Evolutionary conservation across 2,329 filamentous ascomycete genomes (phyloP).

Genomic region (Ophiostoma quercus): DNA sequence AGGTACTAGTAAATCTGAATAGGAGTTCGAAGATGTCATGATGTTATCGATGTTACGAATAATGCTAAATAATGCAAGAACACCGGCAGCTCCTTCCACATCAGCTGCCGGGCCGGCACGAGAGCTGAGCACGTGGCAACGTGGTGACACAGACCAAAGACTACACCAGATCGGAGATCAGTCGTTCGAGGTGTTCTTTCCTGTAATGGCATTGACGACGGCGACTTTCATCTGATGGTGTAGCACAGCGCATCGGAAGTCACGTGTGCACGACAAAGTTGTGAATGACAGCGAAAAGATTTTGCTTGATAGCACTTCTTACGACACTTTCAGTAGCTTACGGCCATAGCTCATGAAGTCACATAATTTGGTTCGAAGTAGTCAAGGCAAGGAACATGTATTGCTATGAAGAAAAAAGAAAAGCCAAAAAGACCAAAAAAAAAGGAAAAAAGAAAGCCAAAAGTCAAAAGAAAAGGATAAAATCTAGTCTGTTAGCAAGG

Average conservation of each 20-base stretch:
- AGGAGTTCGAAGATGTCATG: too few species aligned
- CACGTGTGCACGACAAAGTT: not conserved
- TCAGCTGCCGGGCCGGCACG: not conserved
- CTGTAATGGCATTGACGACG: not conserved
- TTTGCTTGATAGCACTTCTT: not conserved
- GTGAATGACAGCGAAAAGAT: not conserved
- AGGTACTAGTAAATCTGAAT: too few species aligned
- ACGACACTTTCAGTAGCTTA: not conserved
- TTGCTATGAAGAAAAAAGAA: not conserved
- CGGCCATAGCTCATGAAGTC: not conserved
- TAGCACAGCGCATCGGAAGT: not conserved
- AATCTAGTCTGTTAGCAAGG: slow-evolving; percentile 17
- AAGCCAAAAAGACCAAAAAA: not conserved
- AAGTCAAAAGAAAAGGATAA: not conserved
- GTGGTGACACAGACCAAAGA: not conserved
- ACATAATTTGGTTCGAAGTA: not conserved
- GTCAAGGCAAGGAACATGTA: not conserved
- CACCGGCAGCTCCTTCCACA: not conserved
- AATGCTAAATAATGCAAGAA: not conserved
- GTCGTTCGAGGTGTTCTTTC: not conserved
- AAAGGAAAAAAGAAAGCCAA: not conserved
- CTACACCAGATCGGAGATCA: not conserved
- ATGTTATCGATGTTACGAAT: too few species aligned
- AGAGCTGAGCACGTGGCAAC: not conserved
- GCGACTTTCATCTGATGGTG: not conserved